Percentiles rank a stretch among this genome's conserved stretches.
phyloP scores from a whole-genome alignment of 2,329 filamentous ascomycete genomes.

The Microsporum ferrugineum region DNA sequence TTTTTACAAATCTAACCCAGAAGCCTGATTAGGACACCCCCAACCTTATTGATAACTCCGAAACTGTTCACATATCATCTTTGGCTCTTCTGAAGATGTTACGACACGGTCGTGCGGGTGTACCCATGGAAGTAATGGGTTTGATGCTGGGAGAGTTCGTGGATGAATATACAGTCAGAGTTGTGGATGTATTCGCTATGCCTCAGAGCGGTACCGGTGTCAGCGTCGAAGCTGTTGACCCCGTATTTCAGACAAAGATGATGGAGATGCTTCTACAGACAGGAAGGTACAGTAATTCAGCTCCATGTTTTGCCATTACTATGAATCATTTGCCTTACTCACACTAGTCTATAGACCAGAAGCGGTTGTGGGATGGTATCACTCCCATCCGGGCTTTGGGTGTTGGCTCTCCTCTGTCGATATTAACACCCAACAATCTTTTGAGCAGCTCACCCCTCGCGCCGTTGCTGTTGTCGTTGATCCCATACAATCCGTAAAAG shows the following conservation, averaged over 20 bases:
- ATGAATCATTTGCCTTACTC: not conserved
- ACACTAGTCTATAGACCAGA: conserved; percentile 56
- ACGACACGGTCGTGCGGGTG: conserved; percentile 89
- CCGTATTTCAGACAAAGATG: conserved; percentile 99
- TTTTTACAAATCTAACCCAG: not conserved
- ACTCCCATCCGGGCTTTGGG: conserved; percentile 96
- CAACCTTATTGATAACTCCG: conserved; percentile 93
- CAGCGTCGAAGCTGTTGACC: conserved; percentile 94
- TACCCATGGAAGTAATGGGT: conserved; percentile 99
- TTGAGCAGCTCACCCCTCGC: conserved; percentile 92
- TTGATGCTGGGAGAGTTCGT: conserved; percentile 98
- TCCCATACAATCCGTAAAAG: conserved; percentile 97
- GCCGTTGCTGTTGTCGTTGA: conserved; percentile 97
- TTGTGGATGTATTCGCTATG: conserved; percentile 99
- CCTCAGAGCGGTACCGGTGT: conserved; percentile 96
- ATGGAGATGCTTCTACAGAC: conserved; percentile 99
- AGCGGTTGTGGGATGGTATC: conserved; percentile 98
- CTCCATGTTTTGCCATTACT: not conserved
- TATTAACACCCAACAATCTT: conserved; percentile 99
- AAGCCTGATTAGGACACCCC: conserved; percentile 57
- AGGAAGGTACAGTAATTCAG: conserved; percentile 54
- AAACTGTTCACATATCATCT: conserved; percentile 98
- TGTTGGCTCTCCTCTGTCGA: conserved; percentile 99
- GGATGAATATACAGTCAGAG: conserved; percentile 95
- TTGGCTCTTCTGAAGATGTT: conserved; percentile 97